Conservation (phyloP, 2,329 filamentous ascomycete genomes). For the Penicillium sp. region DNA sequence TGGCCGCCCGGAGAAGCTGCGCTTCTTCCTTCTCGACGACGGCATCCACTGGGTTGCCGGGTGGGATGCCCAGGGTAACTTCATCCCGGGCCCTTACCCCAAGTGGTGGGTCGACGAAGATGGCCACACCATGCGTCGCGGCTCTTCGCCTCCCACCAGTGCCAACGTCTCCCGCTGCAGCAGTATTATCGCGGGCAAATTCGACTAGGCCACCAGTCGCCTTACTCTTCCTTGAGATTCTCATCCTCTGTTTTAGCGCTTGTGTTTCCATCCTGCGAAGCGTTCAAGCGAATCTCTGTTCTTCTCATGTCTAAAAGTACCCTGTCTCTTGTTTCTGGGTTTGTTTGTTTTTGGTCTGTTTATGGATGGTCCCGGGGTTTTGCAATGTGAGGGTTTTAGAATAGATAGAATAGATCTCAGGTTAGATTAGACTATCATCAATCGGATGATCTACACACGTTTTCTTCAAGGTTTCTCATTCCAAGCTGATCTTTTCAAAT, state of each 20-base stretch:
- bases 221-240: conserved; percentile 5
- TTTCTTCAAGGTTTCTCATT: conserved; percentile 1
- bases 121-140: conserved; percentile 38
- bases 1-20: conserved; percentile 40
- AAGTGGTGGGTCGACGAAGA: conserved; percentile 51
- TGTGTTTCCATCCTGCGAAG: conserved; percentile 15
- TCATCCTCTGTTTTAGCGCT: conserved; percentile 10
- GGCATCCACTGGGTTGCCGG: conserved; percentile 53
- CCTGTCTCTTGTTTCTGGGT: not conserved
- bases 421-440: conserved; percentile 11
- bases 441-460: conserved; percentile 4
- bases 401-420: conserved; percentile 11
- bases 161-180: conserved; percentile 39
- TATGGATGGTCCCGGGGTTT: not conserved
- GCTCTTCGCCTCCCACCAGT: conserved; percentile 35
- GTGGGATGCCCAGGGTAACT: conserved; percentile 53
- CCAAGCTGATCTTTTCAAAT: not conserved
- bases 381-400: not conserved
- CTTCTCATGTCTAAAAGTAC: conserved; percentile 17
- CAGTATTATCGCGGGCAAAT: conserved; percentile 35
- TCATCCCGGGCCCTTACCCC: conserved; percentile 54
- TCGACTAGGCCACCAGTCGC: conserved; percentile 19
- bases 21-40: conserved; percentile 55
- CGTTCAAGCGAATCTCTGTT: conserved; percentile 21
- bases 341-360: not conserved